These are phyloP conservation scores for Aspergillus amoenus DNA, from an alignment of 2,329 filamentous ascomycete genomes.

Conservation along the genomic window DNA sequence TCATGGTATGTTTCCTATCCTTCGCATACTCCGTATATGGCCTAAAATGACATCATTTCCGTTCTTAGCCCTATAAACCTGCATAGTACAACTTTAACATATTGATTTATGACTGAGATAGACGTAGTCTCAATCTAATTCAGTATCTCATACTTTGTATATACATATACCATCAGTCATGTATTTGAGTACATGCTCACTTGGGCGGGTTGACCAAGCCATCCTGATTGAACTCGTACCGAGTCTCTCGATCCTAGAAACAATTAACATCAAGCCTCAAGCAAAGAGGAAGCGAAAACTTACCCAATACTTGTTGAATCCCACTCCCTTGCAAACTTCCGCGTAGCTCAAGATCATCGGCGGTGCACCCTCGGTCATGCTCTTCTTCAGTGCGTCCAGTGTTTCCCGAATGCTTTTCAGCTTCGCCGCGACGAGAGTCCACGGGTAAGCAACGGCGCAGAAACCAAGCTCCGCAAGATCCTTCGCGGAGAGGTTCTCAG, in stretches of 20 bases:
- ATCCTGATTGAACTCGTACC: conserved; percentile 22
- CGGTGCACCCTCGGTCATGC: conserved; percentile 45
- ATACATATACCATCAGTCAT: no score
- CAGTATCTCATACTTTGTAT: no score
- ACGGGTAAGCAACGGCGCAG: conserved; percentile 45
- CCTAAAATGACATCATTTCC: no score
- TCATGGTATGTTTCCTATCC: no score
- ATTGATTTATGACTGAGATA: no score
- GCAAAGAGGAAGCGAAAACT: no score
- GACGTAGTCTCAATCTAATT: no score
- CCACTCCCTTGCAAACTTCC: conserved; percentile 49
- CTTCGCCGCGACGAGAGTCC: conserved; percentile 47
- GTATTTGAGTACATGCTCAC: not conserved
- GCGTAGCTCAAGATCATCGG: conserved; percentile 45
- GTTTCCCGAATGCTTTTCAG: conserved; percentile 40
- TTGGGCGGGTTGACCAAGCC: conserved; percentile 7
- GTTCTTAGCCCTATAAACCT: no score
- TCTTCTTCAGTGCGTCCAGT: conserved; percentile 41
- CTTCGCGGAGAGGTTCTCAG: conserved; percentile 42
- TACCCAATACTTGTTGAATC: conserved; percentile 46
- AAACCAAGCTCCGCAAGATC: conserved; percentile 43
- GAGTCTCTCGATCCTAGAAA: conserved; percentile 20
- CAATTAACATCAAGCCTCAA: not conserved
- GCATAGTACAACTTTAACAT: no score
- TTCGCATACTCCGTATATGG: no score